Evolutionary conservation across 352 stramenopile species (phyloP).

Genomic region (Aphanomyces cochlioides): DNA sequence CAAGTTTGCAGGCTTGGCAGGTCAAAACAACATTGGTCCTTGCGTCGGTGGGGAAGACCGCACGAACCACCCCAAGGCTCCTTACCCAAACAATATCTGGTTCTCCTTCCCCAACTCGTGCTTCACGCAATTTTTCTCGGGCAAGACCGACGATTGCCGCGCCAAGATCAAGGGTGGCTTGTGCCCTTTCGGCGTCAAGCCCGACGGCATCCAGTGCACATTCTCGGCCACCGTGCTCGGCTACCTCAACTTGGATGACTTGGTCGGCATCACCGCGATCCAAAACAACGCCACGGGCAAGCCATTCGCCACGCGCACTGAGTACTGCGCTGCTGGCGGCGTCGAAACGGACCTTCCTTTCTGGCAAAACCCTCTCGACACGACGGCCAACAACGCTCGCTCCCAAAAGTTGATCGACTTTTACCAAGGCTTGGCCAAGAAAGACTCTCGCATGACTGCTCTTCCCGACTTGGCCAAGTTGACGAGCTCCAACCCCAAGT

Average conservation of each 20-base stretch:
- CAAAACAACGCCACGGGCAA: conserved; percentile 14
- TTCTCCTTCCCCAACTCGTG: conserved; percentile 80
- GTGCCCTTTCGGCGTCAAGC: conserved; percentile 47
- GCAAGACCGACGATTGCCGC: conserved; percentile 49
- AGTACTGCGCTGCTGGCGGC: conserved; percentile 46
- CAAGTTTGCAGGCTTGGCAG: conserved; percentile 57
- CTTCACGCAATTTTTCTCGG: conserved; percentile 48
- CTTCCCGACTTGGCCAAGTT: conserved; percentile 47
- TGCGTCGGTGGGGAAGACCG: conserved; percentile 52
- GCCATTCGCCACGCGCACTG: conserved; percentile 45
- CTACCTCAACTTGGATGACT: conserved; percentile 55
- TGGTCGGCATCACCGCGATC: conserved; percentile 59
- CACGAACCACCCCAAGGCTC: conserved; percentile 50
- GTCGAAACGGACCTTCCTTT: conserved; percentile 58
- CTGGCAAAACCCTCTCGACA: conserved; percentile 51
- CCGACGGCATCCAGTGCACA: conserved; percentile 52
- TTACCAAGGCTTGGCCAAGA: conserved; percentile 44
- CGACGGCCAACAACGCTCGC: conserved; percentile 51
- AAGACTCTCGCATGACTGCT: conserved; percentile 40
- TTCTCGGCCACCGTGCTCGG: conserved; percentile 60
- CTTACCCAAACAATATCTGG: conserved; percentile 76
- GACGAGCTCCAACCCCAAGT: conserved; percentile 50
- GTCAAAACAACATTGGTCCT: conserved; percentile 47
- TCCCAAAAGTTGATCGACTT: conserved; percentile 47
- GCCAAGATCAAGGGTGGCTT: conserved; percentile 41